phyloP scores from a whole-genome alignment of 148 eudicot genomes.

The Rheum nobile region DNA sequence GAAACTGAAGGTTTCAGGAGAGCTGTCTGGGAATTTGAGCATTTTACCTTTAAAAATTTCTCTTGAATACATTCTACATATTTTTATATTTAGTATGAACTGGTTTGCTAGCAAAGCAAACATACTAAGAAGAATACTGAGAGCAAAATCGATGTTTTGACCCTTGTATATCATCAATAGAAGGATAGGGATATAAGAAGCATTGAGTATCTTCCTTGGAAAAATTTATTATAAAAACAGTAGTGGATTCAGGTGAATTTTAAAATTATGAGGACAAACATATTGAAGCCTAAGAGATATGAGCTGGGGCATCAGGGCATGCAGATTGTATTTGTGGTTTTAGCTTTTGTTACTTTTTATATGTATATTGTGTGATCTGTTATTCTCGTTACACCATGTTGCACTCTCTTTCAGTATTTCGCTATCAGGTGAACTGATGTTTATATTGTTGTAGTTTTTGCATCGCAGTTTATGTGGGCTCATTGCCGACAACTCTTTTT shows the following conservation, averaged over 20 bases:
- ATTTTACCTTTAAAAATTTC: neutral
- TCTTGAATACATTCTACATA: neutral
- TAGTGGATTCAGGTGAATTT: neutral
- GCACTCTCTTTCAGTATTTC: neutral
- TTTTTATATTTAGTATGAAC: neutral
- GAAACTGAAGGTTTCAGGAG: neutral
- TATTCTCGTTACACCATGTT: neutral
- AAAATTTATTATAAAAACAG: neutral
- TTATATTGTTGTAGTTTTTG: neutral
- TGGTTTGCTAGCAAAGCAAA: neutral
- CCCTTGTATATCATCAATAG: neutral
- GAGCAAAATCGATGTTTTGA: neutral
- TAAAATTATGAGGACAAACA: neutral
- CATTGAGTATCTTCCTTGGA: neutral
- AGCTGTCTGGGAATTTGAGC: neutral
- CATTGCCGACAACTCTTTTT: neutral
- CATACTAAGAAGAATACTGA: neutral
- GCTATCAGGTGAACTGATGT: neutral
- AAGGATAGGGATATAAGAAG: neutral
- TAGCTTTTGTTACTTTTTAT: neutral
- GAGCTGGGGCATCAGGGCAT: neutral
- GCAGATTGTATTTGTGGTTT: neutral
- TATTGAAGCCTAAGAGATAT: neutral
- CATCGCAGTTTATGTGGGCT: no score
- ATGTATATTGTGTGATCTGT: neutral